phyloP scores from a whole-genome alignment of 2,329 filamentous ascomycete genomes.

The Aspergillus glaucus region DNA sequence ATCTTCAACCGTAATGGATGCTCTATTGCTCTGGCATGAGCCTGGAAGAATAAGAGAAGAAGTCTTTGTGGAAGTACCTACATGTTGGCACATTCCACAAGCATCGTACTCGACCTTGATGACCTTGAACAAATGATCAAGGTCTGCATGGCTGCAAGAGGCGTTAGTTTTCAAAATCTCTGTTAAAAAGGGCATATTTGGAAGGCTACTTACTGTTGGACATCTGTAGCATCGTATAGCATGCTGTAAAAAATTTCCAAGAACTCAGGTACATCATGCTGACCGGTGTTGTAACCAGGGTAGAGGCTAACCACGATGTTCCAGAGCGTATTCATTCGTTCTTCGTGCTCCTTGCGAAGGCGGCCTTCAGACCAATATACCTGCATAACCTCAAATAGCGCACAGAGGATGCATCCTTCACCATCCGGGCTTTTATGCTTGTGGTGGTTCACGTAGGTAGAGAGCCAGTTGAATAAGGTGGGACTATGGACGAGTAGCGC shows the following conservation, averaged over 20 bases:
- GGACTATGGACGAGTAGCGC: conserved; percentile 21
- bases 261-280: conserved; percentile 14
- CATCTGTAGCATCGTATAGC: neutral
- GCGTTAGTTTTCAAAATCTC: neutral
- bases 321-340: conserved; percentile 5
- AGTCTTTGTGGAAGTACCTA: neutral
- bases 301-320: neutral
- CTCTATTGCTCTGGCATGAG: neutral
- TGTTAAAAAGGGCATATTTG: neutral
- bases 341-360: neutral
- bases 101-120: neutral
- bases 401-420: neutral
- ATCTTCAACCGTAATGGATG: neutral
- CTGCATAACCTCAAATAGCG: neutral
- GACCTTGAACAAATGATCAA: conserved; percentile 3
- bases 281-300: neutral
- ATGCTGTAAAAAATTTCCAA: conserved; percentile 7
- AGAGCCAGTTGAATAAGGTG: conserved; percentile 18
- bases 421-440: neutral
- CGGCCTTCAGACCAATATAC: neutral
- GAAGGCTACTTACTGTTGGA: neutral
- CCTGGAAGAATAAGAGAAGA: conserved; percentile 1
- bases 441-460: conserved; percentile 1
- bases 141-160: neutral
- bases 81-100: conserved; percentile 3